Evolutionary conservation across 345 rosid species (phyloP), one percentile per base, ranked within the genome.

Genomic region (Jatropha curcas): DNA sequence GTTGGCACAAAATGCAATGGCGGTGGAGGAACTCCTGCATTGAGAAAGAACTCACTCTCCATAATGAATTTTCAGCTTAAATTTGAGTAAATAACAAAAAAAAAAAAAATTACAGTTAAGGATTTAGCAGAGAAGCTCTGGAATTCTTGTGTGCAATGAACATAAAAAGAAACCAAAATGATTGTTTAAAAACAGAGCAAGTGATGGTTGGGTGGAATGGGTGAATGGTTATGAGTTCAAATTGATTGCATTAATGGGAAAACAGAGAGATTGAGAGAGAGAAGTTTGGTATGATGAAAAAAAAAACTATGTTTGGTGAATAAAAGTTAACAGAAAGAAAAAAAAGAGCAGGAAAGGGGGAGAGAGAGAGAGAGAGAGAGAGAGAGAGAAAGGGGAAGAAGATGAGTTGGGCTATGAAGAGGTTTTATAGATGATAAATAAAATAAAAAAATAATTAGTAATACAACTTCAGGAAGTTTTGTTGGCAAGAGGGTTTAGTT

Each of bases 391-490:
- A 65, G 9, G 71, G 78, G 72, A 51, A 37, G 78, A 76, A 33
- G 71, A 43, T 76, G 25, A 65, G 74, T 74, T 52, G 76, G 83
- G 78, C 24, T 63, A 79, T 67, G 68, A 64, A 74, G 77, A 71
- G 62, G 76, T 69, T 86, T 55, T 84, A 76, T 83, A 77, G 77
- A 74, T 19, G 70, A 70, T 75, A 58, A 70, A 73, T 65, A 74
- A 50, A 13, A 2, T 25, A n/a, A 63, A 20, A 37, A 12, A 55
- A 72, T 2, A 25, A 64, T 24, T 4, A 57, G 17, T 3, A 14
- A 4, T n/a, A 20, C 5, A 31, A 8, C 17, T 57, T 13, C 7
- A n/a, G n/a, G n/a, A n/a, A n/a, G n/a, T n/a, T n/a, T n/a, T n/a
- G n/a, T n/a, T n/a, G n/a, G 30, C 13, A 8, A 41, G 45, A 7